Percentiles rank a stretch among this genome's conserved stretches.
phyloP scores from a whole-genome alignment of 2,329 filamentous ascomycete species.

The Aspergillus versicolor region DNA sequence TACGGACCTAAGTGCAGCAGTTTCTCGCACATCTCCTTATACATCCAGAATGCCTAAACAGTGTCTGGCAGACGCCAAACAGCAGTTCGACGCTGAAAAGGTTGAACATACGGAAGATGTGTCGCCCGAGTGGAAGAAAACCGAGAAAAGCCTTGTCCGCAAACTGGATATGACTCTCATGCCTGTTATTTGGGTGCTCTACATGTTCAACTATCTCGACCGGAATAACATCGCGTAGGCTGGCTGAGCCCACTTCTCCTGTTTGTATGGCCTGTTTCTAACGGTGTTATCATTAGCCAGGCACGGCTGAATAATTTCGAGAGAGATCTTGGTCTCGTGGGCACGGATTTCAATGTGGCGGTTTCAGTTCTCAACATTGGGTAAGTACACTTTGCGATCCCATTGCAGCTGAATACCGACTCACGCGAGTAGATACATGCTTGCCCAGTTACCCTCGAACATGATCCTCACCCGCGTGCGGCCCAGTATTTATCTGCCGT shows the following conservation, averaged over 20 bases:
- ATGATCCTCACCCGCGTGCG: not conserved
- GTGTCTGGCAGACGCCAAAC: not conserved
- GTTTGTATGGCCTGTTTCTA: not conserved
- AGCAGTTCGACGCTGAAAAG: not conserved
- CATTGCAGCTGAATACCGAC: not conserved
- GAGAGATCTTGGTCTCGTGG: not conserved
- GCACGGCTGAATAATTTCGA: not conserved
- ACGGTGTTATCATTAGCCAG: not conserved
- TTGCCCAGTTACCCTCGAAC: not conserved
- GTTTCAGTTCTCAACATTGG: not conserved
- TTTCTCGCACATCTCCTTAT: not conserved
- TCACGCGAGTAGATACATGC: not conserved
- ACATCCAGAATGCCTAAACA: not conserved
- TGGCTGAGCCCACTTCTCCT: not conserved
- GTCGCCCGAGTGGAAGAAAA: not conserved
- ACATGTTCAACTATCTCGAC: not conserved
- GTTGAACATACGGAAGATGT: not conserved
- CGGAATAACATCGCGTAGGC: not conserved
- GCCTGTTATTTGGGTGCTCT: not conserved
- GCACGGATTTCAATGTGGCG: not conserved
- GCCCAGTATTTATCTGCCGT: not conserved
- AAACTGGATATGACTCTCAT: not conserved
- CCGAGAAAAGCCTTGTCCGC: not conserved
- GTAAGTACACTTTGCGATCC: not conserved
- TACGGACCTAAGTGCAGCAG: too few species aligned